Conservation (phyloP, 805 yeast genomes). For the Lipomyces yamanashiensis region DNA sequence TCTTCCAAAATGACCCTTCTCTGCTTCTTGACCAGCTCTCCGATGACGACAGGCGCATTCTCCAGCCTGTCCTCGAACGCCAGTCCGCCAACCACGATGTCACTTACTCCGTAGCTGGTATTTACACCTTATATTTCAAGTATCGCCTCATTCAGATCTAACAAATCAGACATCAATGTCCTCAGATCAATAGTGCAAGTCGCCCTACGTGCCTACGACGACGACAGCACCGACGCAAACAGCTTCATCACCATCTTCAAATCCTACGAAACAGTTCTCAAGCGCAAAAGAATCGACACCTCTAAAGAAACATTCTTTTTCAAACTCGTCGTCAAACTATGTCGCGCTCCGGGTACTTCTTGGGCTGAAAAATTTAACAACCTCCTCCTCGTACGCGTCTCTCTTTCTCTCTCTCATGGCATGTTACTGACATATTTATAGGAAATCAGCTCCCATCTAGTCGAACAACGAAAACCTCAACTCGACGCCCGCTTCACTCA, state of each 20-base stretch:
- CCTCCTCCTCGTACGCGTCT: constrained; percentile 16
- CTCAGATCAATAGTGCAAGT: constrained; percentile 31
- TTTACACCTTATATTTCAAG: background rate
- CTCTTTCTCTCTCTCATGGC: background rate
- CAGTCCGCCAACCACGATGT: constrained; percentile 10
- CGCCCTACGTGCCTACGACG: constrained; percentile 21
- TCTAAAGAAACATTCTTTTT: constrained; percentile 29
- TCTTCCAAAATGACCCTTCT: constrained; percentile 21
- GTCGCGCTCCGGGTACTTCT: constrained; percentile 24
- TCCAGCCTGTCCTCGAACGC: constrained; percentile 18
- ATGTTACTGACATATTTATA: background rate
- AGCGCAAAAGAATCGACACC: constrained; percentile 23
- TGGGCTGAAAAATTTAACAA: constrained; percentile 34
- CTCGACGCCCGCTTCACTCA: constrained; percentile 21
- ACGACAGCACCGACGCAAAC: constrained; percentile 12
- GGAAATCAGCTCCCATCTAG: constrained; percentile 20
- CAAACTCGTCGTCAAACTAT: constrained; percentile 29
- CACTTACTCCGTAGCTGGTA: constrained; percentile 22
- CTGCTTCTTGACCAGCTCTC: constrained; percentile 19
- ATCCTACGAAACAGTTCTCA: constrained; percentile 31
- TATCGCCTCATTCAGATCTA: background rate
- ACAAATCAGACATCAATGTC: constrained; percentile 26
- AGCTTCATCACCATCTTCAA: constrained; percentile 28
- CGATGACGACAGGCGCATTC: constrained; percentile 18
- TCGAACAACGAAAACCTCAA: constrained; percentile 17